A percentile compares a stretch with the other conserved stretches of the same genome.
Conservation (phyloP, 768 basidiomycete species). For the Boletus eberwhitei region DNA sequence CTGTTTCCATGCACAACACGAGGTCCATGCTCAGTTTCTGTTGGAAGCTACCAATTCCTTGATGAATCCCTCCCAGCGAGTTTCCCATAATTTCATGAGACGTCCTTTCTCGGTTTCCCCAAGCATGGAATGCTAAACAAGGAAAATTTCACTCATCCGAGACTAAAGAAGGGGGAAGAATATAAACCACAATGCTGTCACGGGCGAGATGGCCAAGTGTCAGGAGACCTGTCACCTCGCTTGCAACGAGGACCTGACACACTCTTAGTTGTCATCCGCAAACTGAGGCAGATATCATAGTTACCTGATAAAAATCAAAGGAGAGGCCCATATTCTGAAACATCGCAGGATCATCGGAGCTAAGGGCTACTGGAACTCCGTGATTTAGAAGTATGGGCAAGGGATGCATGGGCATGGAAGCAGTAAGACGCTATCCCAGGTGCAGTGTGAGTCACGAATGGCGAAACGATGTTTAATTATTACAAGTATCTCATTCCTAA, state of each 20-base stretch:
- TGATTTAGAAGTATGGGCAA: conserved; percentile 69
- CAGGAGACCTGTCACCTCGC: conserved; percentile 61
- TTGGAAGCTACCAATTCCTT: conserved; percentile 29
- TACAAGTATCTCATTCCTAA: conserved; percentile 73
- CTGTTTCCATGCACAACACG: background rate
- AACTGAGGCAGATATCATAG: background rate
- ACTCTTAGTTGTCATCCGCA: background rate
- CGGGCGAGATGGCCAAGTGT: conserved; percentile 62
- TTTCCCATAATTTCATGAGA: conserved; percentile 45
- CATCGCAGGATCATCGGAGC: conserved; percentile 72
- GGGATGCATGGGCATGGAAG: conserved; percentile 79
- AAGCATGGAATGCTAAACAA: conserved; percentile 50
- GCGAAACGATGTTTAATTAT: conserved; percentile 9
- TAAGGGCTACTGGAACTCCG: conserved; percentile 67
- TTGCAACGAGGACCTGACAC: conserved; percentile 60
- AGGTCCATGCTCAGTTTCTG: background rate
- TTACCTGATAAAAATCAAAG: conserved; percentile 75
- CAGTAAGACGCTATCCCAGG: conserved; percentile 55
- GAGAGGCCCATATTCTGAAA: conserved; percentile 79
- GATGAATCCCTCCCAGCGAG: conserved; percentile 46
- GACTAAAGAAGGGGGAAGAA: background rate
- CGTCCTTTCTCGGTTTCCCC: conserved; percentile 42
- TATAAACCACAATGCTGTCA: conserved; percentile 57
- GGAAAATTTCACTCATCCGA: background rate
- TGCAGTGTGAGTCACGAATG: background rate